Conservation (phyloP, 208 protist species). For the Acanthamoeba triangularis region DNA sequence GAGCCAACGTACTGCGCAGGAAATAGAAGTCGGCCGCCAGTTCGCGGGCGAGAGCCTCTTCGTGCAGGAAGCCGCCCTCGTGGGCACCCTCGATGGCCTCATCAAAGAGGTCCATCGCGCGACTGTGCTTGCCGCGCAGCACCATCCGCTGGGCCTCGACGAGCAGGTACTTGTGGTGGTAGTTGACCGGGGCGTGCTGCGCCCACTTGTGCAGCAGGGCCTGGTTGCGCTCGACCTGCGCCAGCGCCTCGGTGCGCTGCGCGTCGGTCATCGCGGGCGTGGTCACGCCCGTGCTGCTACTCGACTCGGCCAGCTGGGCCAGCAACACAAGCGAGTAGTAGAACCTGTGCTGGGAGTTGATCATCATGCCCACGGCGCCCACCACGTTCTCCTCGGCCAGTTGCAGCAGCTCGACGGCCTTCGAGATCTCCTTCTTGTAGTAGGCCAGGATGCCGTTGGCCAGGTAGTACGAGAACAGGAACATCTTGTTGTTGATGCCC, state of each 20-base stretch:
- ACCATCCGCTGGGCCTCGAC: constrained; percentile 22
- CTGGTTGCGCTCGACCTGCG: not conserved
- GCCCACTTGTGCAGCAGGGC: not conserved
- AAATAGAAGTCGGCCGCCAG: not conserved
- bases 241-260: not conserved
- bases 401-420: not conserved
- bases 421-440: not conserved
- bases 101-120: constrained; percentile 36
- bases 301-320: not conserved
- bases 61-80: constrained; percentile 3
- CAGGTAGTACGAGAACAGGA: constrained; percentile 54
- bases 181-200: constrained; percentile 29
- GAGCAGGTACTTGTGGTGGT: constrained; percentile 19
- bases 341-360: constrained; percentile 7
- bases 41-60: constrained; percentile 19
- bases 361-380: constrained; percentile 47
- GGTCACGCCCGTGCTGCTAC: not conserved
- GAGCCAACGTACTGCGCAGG: not conserved
- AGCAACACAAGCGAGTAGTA: not conserved
- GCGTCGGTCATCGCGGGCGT: not conserved
- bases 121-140: not conserved
- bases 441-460: constrained; percentile 59
- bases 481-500: constrained; percentile 63
- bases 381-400: constrained; percentile 22
- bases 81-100: not conserved